Evolutionary conservation across 768 basidiomycete genomes (phyloP).

Genomic region (Dendrothele bispora): DNA sequence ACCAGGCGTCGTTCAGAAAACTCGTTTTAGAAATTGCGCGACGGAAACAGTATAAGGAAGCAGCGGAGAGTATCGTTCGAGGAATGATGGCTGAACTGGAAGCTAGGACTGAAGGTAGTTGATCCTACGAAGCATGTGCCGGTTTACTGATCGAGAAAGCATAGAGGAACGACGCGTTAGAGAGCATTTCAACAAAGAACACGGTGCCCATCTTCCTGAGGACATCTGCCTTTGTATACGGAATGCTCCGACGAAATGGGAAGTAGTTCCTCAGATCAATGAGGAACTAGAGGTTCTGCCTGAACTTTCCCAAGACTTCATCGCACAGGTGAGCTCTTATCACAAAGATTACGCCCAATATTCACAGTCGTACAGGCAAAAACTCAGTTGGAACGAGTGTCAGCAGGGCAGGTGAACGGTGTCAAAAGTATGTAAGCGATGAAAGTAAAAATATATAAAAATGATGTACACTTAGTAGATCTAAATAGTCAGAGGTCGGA

Average conservation of each 20-base stretch:
- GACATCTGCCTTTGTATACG: slow-evolving; percentile 79
- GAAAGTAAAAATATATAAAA: no score
- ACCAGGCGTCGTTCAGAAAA: slow-evolving; percentile 72
- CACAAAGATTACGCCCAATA: no score
- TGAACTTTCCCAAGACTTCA: slow-evolving; percentile 56
- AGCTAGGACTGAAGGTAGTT: slow-evolving; percentile 63
- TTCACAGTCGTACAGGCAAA: no score
- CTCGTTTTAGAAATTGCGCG: slow-evolving; percentile 73
- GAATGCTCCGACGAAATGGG: slow-evolving; percentile 74
- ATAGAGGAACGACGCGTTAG: slow-evolving; percentile 70
- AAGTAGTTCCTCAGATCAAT: slow-evolving; percentile 57
- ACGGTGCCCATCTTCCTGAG: slow-evolving; percentile 72
- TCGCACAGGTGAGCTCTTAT: slow-evolving; percentile 45
- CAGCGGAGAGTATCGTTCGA: slow-evolving; percentile 60
- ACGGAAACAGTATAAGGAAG: slow-evolving; percentile 64
- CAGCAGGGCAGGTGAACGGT: no score
- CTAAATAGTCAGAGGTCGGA: no score
- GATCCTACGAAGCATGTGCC: slow-evolving; percentile 4
- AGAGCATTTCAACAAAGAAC: slow-evolving; percentile 67
- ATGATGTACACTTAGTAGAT: no score
- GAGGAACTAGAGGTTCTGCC: slow-evolving; percentile 61
- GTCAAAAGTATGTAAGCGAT: no score
- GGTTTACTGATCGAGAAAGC: neutral
- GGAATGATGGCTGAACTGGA: slow-evolving; percentile 66
- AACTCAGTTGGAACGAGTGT: neutral